Percentiles rank a stretch among this genome's conserved stretches.
phyloP scores from a whole-genome alignment of 1,284 basidiomycete genomes.

The Ceratorhiza oryzae-sativae region DNA sequence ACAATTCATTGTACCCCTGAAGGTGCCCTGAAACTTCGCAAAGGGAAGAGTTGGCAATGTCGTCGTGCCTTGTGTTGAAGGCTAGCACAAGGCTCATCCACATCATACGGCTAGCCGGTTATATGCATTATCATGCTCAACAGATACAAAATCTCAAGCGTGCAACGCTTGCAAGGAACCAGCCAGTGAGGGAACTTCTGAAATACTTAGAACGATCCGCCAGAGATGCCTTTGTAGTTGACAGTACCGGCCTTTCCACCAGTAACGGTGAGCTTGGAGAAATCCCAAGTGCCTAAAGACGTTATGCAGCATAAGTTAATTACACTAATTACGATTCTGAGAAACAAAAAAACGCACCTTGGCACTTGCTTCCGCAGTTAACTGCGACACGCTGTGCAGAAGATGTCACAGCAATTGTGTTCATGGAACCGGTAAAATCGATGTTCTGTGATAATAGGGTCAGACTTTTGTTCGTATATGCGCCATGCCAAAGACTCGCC shows the following conservation, averaged over 20 bases:
- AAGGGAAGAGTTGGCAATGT: not conserved
- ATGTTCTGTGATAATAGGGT: conserved; percentile 14
- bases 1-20: not conserved
- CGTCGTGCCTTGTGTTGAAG: too few relatives aligned
- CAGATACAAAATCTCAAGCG: not conserved
- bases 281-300: conserved; percentile 41
- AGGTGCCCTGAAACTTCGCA: not conserved
- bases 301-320: not conserved
- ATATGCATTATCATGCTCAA: not conserved
- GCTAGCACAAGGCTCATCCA: too few relatives aligned
- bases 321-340: not conserved
- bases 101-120: not conserved
- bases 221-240: conserved; percentile 37
- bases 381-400: conserved; percentile 39
- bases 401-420: conserved; percentile 37
- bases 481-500: not conserved
- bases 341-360: not conserved
- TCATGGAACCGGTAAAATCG: conserved; percentile 34
- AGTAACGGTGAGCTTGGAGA: conserved; percentile 39
- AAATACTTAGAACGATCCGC: not conserved
- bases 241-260: conserved; percentile 41
- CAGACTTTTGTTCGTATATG: not conserved
- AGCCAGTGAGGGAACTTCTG: not conserved
- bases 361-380: conserved; percentile 35
- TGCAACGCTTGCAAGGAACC: not conserved